Base-by-base conservation (phyloP, 2,329 filamentous ascomycete genomes). In the Neocucurbitaria cava region DNA sequence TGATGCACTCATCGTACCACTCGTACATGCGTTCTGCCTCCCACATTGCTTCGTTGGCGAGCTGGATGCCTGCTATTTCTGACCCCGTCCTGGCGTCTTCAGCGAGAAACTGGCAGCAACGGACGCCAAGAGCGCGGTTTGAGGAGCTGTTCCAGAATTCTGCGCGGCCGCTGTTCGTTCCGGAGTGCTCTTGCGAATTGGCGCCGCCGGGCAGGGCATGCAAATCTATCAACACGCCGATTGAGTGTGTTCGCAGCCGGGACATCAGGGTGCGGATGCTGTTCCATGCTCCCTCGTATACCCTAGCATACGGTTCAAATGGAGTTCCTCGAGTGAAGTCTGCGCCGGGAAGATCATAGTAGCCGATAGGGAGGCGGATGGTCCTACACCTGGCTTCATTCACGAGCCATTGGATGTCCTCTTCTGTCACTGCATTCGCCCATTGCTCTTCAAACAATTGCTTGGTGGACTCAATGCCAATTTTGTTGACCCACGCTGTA, bases 321-420 rank as follows among this genome's bases (percentile, higher is more conserved):
- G 81, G 78, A 1, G 84, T 86, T 2, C 76, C 76, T 10, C 72
- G 62, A 54, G 81, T 83, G 62, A 82, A 86, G 1, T 75, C 66
- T 0, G 79, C 77, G 0, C 82, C 83, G 4, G 68, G 67, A 5
- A 87, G 77, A 3, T 81, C 83, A 65, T 82, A 87, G 69, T 85
- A 86, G 3, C 85, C 85, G 47, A 88, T 82, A 0, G 85, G 85
- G 17, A 88, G 68, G n/a, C 85, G 79, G 38, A 87, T 79, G 15
- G 82, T 82, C 3, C 83, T 87, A 61, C 83, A 84, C 46, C 79
- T 81, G 2, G 82, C 84, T 23, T 78, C 73, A 15, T 80, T 77
- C 5, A 74, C 75, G 21, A 87, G 75, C 80, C 82, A 87, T 15
- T 77, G 70, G 20, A 85, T 76, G 61, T 86, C 83, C 0, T 72